Base-by-base conservation (phyloP, 2,329 filamentous ascomycete species). In the Xylaria sp. region DNA sequence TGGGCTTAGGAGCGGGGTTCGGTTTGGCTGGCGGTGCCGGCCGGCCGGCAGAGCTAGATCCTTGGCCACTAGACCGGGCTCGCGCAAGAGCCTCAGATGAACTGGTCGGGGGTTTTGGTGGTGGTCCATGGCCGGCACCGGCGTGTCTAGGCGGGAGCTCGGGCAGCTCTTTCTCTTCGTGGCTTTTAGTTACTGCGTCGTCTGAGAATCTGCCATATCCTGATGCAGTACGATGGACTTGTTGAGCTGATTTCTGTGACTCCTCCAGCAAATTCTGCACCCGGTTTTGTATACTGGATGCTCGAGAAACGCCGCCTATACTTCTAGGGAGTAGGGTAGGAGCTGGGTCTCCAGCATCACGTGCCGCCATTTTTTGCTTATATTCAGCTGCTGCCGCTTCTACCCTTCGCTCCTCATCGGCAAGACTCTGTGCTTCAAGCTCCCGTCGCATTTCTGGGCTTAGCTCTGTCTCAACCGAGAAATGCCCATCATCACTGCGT, bases 201-300 rank as follows among this genome's bases (percentile, higher is more conserved):
- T 88, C 90, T 19, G 93, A 93, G 74, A 91, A 97, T 62, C 89
- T 89, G 7, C 95, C 95, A 73, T 98, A 98, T 0, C 94, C 94
- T 66, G 93, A 89, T 0, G 93, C 93, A 0, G 92, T 97, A 51
- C 82, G 78, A 67, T 88, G 87, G 27, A 86, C 84, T 35, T 73
- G 70, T 52, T 72, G 71, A 1, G 83, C 73, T 4, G 86, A 81
- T 66, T 82, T 87, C 69, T 87, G 86, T 40, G 90, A 92, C 71
- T 97, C 93, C 63, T 88, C 89, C 15, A 99, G 80, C 51, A 98
- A 81, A 51, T 87, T 92, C 78, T 96, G 91, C 56, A 99, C 92
- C 66, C 94, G 89, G 72, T 91, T 93, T 74, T 98, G 93, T 69
- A 99, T 99, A 25, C 89, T 91, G n/a, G 88, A 85, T 17, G 93